A percentile compares a stretch with the other conserved stretches of the same genome.
Evolutionary conservation across 768 basidiomycete species (phyloP).

Genomic region (Cubamyces sp.): DNA sequence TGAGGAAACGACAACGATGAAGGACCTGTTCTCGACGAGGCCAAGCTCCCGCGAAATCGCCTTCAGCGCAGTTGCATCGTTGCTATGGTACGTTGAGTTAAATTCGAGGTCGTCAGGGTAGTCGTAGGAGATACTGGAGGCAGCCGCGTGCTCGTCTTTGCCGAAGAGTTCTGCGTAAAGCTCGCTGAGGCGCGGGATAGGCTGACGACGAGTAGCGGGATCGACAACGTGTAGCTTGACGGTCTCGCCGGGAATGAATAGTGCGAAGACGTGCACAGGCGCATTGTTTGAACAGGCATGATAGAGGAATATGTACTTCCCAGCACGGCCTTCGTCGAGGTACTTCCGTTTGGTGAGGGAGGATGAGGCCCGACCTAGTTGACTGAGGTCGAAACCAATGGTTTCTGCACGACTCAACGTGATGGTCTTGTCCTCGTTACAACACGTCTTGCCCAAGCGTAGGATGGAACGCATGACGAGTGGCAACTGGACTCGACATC

Average conservation of each 20-base stretch:
- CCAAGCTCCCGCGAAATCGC: conserved; percentile 88
- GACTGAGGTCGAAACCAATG: conserved; percentile 78
- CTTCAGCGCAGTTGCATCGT: conserved; percentile 78
- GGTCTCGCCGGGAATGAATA: conserved; percentile 74
- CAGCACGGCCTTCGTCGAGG: conserved; percentile 67
- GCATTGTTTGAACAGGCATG: conserved; percentile 78
- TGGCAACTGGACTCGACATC: conserved; percentile 62
- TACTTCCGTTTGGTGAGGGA: conserved; percentile 69
- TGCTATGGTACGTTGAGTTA: conserved; percentile 74
- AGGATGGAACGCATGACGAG: conserved; percentile 80
- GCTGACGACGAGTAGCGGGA: conserved; percentile 83
- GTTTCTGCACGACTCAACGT: conserved; percentile 85
- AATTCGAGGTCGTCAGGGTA: conserved; percentile 72
- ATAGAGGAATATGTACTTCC: conserved; percentile 86
- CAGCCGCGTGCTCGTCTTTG: conserved; percentile 50
- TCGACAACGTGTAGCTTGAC: conserved; percentile 90
- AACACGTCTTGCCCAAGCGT: conserved; percentile 83
- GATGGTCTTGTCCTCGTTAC: conserved; percentile 61
- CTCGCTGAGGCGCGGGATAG: conserved; percentile 75
- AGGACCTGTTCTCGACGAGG: conserved; percentile 70
- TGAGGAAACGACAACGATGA: conserved; percentile 83
- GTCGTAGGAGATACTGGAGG: conserved; percentile 50
- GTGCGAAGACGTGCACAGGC: conserved; percentile 82
- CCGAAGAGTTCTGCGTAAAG: conserved; percentile 66
- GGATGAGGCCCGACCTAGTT: conserved; percentile 67